Conservation (phyloP, 2,329 filamentous ascomycete species). For the Claviceps sorghi region DNA sequence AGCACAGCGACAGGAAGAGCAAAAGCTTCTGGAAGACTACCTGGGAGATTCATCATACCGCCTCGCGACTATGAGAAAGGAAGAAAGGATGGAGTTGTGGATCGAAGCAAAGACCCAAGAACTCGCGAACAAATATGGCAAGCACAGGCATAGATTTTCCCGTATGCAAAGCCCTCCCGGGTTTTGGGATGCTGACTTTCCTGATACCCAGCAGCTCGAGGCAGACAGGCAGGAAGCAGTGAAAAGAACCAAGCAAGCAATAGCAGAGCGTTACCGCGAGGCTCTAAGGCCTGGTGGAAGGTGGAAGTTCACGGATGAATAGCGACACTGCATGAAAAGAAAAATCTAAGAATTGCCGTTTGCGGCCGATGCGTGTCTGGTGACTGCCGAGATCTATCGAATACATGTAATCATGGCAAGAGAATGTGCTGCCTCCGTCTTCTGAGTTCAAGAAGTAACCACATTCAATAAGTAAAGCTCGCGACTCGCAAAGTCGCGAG, state of each 20-base stretch:
- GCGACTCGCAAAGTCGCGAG: too few species aligned
- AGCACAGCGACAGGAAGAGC: constrained; percentile 26
- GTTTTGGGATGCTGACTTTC: constrained; percentile 85
- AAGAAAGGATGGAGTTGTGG: constrained; percentile 52
- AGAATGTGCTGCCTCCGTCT: neutral
- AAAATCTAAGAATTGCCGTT: neutral
- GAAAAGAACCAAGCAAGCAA: constrained; percentile 45
- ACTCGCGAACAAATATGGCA: constrained; percentile 61
- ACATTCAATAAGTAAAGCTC: too few species aligned
- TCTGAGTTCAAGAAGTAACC: neutral
- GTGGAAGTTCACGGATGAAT: constrained; percentile 77
- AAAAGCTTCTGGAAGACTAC: constrained; percentile 38
- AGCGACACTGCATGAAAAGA: constrained; percentile 1
- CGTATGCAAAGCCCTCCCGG: constrained; percentile 64
- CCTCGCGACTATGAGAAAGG: constrained; percentile 39
- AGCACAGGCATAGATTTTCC: constrained; percentile 60
- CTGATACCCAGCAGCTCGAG: constrained; percentile 66
- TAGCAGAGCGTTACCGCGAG: constrained; percentile 65
- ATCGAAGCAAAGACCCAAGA: constrained; percentile 61
- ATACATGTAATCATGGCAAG: neutral
- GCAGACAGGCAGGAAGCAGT: constrained; percentile 50
- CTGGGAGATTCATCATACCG: constrained; percentile 45
- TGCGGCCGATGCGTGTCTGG: neutral
- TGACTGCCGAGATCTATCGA: neutral
- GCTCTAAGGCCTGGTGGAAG: constrained; percentile 62